Percentiles rank a stretch among this genome's conserved stretches.
phyloP scores from a whole-genome alignment of 495 filamentous ascomycete genomes.

The Neurospora cerealis region DNA sequence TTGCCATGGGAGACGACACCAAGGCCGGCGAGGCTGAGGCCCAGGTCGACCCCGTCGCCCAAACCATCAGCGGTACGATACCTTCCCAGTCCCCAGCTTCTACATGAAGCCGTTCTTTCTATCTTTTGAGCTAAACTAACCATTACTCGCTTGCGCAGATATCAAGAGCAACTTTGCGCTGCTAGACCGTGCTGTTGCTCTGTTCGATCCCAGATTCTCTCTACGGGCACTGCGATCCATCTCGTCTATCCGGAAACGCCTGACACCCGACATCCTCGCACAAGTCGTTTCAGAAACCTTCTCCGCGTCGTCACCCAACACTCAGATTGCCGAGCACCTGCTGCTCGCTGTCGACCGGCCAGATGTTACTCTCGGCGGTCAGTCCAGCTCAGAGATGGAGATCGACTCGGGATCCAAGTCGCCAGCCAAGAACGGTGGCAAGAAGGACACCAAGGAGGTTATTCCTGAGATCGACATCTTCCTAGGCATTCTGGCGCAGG shows the following conservation, averaged over 20 bases:
- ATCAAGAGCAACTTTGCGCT: constrained; percentile 89
- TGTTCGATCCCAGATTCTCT: constrained; percentile 92
- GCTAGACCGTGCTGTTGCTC: constrained; percentile 79
- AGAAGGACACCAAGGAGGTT: constrained; percentile 59
- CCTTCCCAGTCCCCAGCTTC: neutral
- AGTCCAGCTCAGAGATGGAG: constrained; percentile 54
- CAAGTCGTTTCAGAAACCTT: constrained; percentile 77
- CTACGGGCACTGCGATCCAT: constrained; percentile 89
- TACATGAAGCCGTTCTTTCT: neutral
- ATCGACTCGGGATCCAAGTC: constrained; percentile 47
- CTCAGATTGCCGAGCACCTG: constrained; percentile 55
- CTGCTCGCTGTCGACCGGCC: constrained; percentile 56
- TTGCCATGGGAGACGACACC: constrained; percentile 60
- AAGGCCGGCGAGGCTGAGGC: constrained; percentile 46
- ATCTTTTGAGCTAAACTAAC: constrained; percentile 4
- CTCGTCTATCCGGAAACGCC: constrained; percentile 85
- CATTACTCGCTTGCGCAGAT: constrained; percentile 39
- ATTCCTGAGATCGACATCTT: constrained; percentile 91
- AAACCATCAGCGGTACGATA: constrained; percentile 41
- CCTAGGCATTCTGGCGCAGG: constrained; percentile 79
- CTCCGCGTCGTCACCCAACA: constrained; percentile 43
- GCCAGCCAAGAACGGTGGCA: constrained; percentile 34
- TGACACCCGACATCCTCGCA: constrained; percentile 69
- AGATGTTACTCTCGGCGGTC: constrained; percentile 46
- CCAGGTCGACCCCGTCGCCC: constrained; percentile 57